Evolutionary conservation across 2,329 filamentous ascomycete species (phyloP).

Genomic region (Phyllosticta citriasiana): DNA sequence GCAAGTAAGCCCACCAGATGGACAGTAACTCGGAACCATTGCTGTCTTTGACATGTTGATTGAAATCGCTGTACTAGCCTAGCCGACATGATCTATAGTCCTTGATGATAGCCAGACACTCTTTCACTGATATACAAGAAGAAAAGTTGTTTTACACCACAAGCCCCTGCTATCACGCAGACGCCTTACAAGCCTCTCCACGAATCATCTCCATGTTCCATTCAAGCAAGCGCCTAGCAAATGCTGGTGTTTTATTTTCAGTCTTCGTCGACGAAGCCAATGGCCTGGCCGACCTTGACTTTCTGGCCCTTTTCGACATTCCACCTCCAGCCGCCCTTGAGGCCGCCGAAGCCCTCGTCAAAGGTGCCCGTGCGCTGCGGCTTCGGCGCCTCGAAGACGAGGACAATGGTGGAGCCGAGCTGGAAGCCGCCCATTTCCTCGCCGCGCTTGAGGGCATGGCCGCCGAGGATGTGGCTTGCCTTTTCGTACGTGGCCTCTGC

Average conservation of each 20-base stretch:
- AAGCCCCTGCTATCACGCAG: too few species aligned
- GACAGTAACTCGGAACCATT: too few species aligned
- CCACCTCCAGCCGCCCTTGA: constrained; percentile 70
- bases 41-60: too few species aligned
- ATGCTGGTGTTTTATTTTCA: background rate
- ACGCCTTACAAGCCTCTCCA: too few species aligned
- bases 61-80: too few species aligned
- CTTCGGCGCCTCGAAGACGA: constrained; percentile 90
- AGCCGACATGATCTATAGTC: too few species aligned
- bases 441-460: constrained; percentile 73
- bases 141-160: too few species aligned
- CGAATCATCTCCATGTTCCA: too few species aligned
- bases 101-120: too few species aligned
- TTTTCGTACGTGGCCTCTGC: constrained; percentile 79
- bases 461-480: constrained; percentile 67
- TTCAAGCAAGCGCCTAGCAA: too few species aligned
- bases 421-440: constrained; percentile 99
- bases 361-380: constrained; percentile 34
- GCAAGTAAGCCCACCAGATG: too few species aligned
- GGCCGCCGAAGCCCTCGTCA: constrained; percentile 49
- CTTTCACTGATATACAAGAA: too few species aligned
- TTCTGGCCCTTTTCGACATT: constrained; percentile 75
- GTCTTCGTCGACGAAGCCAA: constrained; percentile 61
- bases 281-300: constrained; percentile 77
- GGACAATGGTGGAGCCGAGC: constrained; percentile 84